A percentile compares a stretch with the other conserved stretches of the same genome.
These are phyloP conservation scores for Zygosaccharomyces bailii DNA, from an alignment of 805 yeast species.

Conservation along the genomic window DNA sequence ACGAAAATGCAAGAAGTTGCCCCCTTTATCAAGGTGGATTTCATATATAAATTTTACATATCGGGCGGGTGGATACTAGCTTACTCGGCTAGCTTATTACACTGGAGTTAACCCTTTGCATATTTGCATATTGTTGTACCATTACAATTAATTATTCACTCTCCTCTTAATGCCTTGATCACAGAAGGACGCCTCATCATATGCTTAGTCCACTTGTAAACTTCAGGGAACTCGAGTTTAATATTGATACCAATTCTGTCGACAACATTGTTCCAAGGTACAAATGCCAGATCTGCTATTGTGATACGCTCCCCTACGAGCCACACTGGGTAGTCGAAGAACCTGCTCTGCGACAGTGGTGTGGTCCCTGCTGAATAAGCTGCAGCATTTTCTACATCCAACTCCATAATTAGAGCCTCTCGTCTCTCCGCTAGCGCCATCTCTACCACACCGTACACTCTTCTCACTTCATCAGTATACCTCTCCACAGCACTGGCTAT, in stretches of 20 bases:
- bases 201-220: slow-evolving; percentile 89
- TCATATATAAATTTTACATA: background rate
- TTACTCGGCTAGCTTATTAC: background rate
- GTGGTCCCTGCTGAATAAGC: slow-evolving; percentile 86
- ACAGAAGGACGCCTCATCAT: slow-evolving; percentile 97
- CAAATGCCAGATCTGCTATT: slow-evolving; percentile 87
- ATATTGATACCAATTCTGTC: slow-evolving; percentile 88
- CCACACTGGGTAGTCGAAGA: slow-evolving; percentile 94
- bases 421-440: slow-evolving; percentile 92
- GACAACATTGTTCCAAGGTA: slow-evolving; percentile 96
- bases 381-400: slow-evolving; percentile 83
- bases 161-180: slow-evolving; percentile 77
- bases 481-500: slow-evolving; percentile 88
- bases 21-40: background rate
- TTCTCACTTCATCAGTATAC: slow-evolving; percentile 85
- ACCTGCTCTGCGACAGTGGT: slow-evolving; percentile 77
- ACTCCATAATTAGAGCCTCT: slow-evolving; percentile 84
- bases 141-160: slow-evolving; percentile 29
- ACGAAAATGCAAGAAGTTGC: background rate
- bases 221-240: slow-evolving; percentile 88
- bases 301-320: slow-evolving; percentile 80
- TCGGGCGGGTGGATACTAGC: background rate
- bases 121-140: background rate
- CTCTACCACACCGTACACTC: slow-evolving; percentile 91
- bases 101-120: background rate